These are phyloP conservation scores for Fraxinus nigra DNA, from an alignment of 305 asterid genomes.

Conservation along the genomic window DNA sequence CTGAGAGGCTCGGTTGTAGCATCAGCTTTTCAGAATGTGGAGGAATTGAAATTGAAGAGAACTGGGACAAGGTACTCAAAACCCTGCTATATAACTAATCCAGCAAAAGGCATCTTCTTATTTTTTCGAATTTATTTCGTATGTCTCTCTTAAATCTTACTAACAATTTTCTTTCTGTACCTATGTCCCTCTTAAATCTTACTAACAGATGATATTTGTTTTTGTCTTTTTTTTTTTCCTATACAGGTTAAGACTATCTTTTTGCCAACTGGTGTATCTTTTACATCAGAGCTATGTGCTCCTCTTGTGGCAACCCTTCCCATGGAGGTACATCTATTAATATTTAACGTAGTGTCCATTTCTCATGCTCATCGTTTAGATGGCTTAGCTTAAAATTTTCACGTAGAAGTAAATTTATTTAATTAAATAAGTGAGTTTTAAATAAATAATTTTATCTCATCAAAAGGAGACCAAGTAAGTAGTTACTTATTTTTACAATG, in stretches of 20 bases:
- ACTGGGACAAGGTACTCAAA: constrained; percentile 82
- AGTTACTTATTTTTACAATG: background rate
- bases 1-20: constrained; percentile 89
- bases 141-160: background rate
- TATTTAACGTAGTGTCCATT: background rate
- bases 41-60: constrained; percentile 96
- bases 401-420: background rate
- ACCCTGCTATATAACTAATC: background rate
- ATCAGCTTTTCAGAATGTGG: constrained; percentile 97
- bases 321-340: constrained; percentile 53
- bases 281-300: constrained; percentile 67
- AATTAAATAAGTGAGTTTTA: background rate
- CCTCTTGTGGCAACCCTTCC: constrained; percentile 90
- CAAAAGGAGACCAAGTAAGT: background rate
- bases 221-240: background rate
- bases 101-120: background rate
- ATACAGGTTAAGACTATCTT: constrained; percentile 73
- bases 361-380: background rate
- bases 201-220: background rate
- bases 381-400: background rate
- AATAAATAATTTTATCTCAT: background rate
- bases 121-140: background rate
- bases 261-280: constrained; percentile 56
- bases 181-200: background rate
- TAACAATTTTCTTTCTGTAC: background rate